phyloP scores from a whole-genome alignment of 768 basidiomycete genomes.

The Pleurotus giganteus region DNA sequence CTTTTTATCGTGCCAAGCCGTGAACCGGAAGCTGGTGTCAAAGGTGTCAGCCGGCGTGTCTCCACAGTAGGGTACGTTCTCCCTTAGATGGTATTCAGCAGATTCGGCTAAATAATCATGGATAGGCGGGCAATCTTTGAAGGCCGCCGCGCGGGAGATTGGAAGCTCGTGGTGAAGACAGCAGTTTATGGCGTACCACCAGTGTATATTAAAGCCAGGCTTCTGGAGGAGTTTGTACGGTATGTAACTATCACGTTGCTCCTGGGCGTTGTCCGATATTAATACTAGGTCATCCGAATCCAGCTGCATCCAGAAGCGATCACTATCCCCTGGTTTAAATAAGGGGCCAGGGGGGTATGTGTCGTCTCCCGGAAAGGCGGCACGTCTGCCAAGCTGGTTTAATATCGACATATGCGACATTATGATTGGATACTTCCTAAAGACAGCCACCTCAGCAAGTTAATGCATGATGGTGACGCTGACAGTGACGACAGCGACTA shows the following conservation, averaged over 20 bases:
- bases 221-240: neutral
- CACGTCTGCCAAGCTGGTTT: neutral
- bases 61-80: neutral
- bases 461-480: neutral
- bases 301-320: neutral
- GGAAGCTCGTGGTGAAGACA: neutral
- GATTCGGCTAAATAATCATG: neutral
- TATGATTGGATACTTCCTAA: neutral
- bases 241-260: neutral
- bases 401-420: neutral
- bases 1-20: neutral
- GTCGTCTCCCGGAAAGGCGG: neutral
- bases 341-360: neutral
- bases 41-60: neutral
- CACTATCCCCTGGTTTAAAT: neutral
- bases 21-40: neutral
- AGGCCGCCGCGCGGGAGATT: neutral
- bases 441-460: too few species aligned
- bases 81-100: neutral
- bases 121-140: neutral
- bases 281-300: neutral
- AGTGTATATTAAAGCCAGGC: neutral
- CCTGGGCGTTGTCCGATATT: neutral
- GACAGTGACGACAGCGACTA: neutral
- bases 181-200: neutral